Percentiles rank a stretch among this genome's conserved stretches.
These are phyloP conservation scores for Candida khao-thaluensis DNA, from an alignment of 805 yeast species.

Conservation along the genomic window DNA sequence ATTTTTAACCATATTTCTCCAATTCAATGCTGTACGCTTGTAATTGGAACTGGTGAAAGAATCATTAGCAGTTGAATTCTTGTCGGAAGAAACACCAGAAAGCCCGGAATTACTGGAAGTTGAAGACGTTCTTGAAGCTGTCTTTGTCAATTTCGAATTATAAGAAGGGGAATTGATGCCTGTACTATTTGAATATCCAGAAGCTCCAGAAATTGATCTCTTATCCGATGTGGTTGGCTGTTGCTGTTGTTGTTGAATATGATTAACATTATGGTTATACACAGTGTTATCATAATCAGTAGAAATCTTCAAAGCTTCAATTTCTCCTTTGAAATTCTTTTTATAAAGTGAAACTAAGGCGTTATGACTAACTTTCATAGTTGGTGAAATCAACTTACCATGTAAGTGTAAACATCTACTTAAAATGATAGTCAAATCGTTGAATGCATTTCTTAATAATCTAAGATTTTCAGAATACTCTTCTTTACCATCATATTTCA, in stretches of 20 bases:
- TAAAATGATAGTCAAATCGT: slow-evolving; percentile 65
- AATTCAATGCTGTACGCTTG: slow-evolving; percentile 39
- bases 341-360: slow-evolving; percentile 61
- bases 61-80: slow-evolving; percentile 9
- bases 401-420: slow-evolving; percentile 68
- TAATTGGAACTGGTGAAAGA: slow-evolving; percentile 1
- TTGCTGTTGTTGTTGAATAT: slow-evolving; percentile 16
- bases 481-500: slow-evolving; percentile 32
- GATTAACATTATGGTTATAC: slow-evolving; percentile 24
- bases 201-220: slow-evolving; percentile 18
- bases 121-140: slow-evolving; percentile 17
- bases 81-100: slow-evolving; percentile 27
- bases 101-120: slow-evolving; percentile 27
- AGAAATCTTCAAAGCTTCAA: slow-evolving; percentile 40
- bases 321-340: slow-evolving; percentile 68
- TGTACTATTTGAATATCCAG: slow-evolving; percentile 18
- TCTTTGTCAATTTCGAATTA: slow-evolving; percentile 25
- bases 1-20: slow-evolving; percentile 28
- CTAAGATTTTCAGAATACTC: slow-evolving; percentile 30
- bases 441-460: slow-evolving; percentile 52
- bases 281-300: slow-evolving; percentile 31
- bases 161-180: slow-evolving; percentile 14
- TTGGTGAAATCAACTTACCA: slow-evolving; percentile 56
- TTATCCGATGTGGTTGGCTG: slow-evolving; percentile 16
- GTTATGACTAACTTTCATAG: slow-evolving; percentile 63